Percentiles rank a stretch among this genome's conserved stretches.
Conservation (phyloP, 306 rosid species). For the Inga oerstediana region DNA sequence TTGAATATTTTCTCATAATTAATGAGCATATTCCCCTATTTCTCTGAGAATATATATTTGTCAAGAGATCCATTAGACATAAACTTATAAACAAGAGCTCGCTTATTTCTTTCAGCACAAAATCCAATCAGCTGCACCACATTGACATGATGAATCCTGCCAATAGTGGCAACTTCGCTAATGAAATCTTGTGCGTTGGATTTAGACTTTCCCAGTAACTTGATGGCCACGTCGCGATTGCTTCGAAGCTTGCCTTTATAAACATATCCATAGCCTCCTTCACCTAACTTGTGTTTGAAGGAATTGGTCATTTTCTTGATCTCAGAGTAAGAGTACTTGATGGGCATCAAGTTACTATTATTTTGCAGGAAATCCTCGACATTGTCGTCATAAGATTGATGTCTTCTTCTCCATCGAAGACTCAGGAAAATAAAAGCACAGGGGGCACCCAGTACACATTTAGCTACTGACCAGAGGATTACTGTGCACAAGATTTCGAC, state of each 20-base stretch:
- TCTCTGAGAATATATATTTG: not conserved
- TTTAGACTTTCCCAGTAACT: no score
- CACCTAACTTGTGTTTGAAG: not conserved
- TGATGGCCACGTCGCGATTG: no score
- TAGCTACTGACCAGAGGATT: not conserved
- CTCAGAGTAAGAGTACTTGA: not conserved
- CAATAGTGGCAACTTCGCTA: no score
- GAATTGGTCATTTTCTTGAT: no score
- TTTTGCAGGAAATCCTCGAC: slow-evolving; percentile 18
- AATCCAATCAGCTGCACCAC: no score
- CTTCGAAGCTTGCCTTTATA: no score
- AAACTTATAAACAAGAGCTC: not conserved
- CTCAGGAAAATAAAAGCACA: not conserved
- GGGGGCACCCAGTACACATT: not conserved
- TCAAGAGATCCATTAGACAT: not conserved
- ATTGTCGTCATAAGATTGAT: not conserved
- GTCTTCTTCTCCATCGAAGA: not conserved
- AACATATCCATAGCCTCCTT: no score
- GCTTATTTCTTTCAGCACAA: not conserved
- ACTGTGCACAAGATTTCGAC: not conserved
- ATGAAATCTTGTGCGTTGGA: no score
- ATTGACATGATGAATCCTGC: no score
- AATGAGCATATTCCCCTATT: not conserved
- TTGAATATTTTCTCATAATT: not conserved
- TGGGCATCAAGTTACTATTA: slow-evolving; percentile 15